Conservation (phyloP, 2,329 filamentous ascomycete genomes). For the Colletotrichum paranaense region DNA sequence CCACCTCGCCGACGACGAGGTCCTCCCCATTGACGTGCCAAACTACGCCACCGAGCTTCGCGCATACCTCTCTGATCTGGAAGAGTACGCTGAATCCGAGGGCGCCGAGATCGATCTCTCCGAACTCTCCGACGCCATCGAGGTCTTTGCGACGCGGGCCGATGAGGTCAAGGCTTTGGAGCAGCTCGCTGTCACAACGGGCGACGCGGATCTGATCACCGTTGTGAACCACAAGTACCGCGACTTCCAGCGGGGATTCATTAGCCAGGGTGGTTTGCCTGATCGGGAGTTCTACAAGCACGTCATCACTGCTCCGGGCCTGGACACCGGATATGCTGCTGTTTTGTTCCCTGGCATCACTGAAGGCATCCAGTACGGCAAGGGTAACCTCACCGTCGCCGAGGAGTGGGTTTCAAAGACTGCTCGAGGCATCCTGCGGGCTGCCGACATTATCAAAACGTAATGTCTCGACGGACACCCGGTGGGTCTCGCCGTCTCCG, state of each 20-base stretch:
- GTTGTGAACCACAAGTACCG: constrained; percentile 59
- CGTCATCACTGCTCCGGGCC: constrained; percentile 58
- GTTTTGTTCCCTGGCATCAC: constrained; percentile 68
- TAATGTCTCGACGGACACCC: constrained; percentile 10
- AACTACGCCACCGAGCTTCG: constrained; percentile 54
- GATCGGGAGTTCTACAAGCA: constrained; percentile 58
- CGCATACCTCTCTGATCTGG: constrained; percentile 51
- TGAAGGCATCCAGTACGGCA: constrained; percentile 70
- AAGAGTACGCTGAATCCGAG: constrained; percentile 45
- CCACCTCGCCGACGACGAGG: constrained; percentile 50
- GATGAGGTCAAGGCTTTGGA: constrained; percentile 47
- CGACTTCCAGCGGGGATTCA: constrained; percentile 60
- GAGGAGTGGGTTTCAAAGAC: constrained; percentile 50
- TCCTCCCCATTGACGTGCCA: constrained; percentile 52
- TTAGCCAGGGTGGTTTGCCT: constrained; percentile 59
- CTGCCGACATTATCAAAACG: constrained; percentile 48
- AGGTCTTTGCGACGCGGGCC: constrained; percentile 47
- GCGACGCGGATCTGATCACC: constrained; percentile 45
- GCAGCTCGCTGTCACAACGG: constrained; percentile 41
- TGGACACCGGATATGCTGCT: constrained; percentile 58
- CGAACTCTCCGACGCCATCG: constrained; percentile 51
- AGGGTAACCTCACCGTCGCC: constrained; percentile 49
- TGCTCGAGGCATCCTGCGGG: constrained; percentile 46
- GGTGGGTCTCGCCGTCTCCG: neutral
- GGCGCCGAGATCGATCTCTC: constrained; percentile 50